These are phyloP conservation scores for Heteromeles arbutifolia DNA, from an alignment of 306 rosid genomes.

Conservation along the genomic window DNA sequence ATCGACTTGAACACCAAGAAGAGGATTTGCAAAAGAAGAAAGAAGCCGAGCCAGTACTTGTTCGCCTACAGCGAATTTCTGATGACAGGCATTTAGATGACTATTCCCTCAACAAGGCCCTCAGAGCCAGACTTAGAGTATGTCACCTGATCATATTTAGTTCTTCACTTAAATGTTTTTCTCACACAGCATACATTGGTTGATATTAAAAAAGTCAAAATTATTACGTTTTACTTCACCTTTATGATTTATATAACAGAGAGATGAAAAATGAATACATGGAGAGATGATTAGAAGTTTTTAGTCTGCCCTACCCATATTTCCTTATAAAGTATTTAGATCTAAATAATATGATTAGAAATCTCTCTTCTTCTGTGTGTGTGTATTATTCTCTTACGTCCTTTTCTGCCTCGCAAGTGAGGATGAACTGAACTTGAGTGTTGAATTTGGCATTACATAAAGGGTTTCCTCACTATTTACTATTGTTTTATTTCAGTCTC, in stretches of 20 bases:
- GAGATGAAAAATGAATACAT: not conserved
- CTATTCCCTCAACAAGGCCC: conserved; percentile 57
- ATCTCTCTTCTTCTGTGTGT: not conserved
- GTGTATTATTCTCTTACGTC: not conserved
- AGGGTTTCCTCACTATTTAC: not conserved
- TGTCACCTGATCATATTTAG: conserved; percentile 16
- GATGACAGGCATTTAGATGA: conserved; percentile 82
- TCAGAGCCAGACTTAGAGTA: conserved; percentile 78
- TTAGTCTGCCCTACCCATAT: not conserved
- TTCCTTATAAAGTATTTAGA: not conserved
- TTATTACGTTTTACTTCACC: not conserved
- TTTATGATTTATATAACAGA: not conserved
- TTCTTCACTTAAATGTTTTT: conserved; percentile 2
- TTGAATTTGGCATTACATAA: not conserved
- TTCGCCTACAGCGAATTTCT: conserved; percentile 69
- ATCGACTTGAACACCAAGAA: conserved; percentile 89
- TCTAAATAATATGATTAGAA: not conserved
- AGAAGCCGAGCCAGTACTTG: conserved; percentile 82
- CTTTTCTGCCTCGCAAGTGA: not conserved
- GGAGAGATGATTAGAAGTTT: not conserved
- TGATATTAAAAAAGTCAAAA: not conserved
- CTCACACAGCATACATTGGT: not conserved
- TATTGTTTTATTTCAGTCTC: conserved; percentile 47
- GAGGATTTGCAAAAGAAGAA: conserved; percentile 78
- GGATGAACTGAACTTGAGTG: not conserved